A percentile compares a stretch with the other conserved stretches of the same genome.
phyloP scores from a whole-genome alignment of 257 asterid genomes.

The Linderniella brevidens region DNA sequence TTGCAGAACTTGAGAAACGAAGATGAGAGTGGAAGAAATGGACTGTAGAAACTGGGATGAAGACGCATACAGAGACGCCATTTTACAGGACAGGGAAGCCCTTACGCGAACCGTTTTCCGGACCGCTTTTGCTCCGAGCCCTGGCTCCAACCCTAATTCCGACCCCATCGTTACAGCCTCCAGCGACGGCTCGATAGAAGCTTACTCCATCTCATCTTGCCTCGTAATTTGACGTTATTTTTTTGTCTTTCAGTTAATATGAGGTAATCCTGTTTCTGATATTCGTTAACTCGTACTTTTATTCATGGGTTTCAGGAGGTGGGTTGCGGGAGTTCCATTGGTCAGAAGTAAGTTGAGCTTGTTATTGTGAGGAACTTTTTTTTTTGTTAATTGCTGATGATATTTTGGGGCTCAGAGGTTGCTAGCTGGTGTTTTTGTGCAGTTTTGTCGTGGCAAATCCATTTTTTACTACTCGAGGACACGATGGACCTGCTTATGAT shows the following conservation, averaged over 20 bases:
- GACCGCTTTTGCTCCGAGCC: constrained; percentile 51
- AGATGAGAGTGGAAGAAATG: constrained; percentile 14
- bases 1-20: too few species aligned
- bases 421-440: constrained; percentile 13
- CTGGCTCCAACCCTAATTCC: constrained; percentile 41
- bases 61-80: constrained; percentile 51
- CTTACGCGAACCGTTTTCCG: constrained; percentile 68
- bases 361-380: neutral
- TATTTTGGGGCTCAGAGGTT: too few species aligned
- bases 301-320: constrained; percentile 20
- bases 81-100: constrained; percentile 43
- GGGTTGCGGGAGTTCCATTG: constrained; percentile 37
- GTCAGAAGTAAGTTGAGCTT: constrained; percentile 28
- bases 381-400: neutral
- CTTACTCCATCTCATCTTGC: constrained; percentile 64
- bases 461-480: constrained; percentile 48
- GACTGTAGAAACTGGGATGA: constrained; percentile 90
- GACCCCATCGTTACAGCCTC: constrained; percentile 57
- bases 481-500: constrained; percentile 94
- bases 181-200: constrained; percentile 70
- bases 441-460: constrained; percentile 70
- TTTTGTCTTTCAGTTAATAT: too few species aligned
- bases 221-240: constrained; percentile 25
- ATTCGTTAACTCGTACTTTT: constrained; percentile 5
- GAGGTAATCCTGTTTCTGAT: neutral